Conservation (phyloP, 345 rosid genomes). For the Eucalyptus victrix region DNA sequence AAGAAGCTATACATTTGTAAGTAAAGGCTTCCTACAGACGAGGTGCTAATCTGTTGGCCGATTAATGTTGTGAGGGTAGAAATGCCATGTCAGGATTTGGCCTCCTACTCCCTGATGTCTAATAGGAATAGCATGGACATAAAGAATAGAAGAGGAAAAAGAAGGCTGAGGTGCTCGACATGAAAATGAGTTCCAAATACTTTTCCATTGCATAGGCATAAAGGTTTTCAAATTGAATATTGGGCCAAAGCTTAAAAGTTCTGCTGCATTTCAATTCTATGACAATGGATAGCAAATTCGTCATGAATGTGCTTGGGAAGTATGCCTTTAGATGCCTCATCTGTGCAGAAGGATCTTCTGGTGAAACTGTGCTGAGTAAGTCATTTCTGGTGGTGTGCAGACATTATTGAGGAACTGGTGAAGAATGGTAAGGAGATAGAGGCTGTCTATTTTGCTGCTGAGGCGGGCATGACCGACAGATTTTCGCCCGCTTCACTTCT, state of each 20-base stretch:
- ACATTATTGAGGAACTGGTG: conserved; percentile 32
- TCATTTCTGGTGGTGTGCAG: conserved; percentile 7
- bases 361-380: not conserved
- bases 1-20: not conserved
- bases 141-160: not conserved
- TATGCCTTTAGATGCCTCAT: not conserved
- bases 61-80: not conserved
- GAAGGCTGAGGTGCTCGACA: not conserved
- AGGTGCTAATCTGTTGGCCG: not conserved
- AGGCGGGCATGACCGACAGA: conserved; percentile 31
- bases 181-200: not conserved
- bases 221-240: not conserved
- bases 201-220: not conserved
- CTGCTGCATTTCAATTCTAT: not conserved
- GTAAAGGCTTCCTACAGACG: not conserved
- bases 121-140: not conserved
- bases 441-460: conserved; percentile 48
- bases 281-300: not conserved
- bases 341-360: not conserved
- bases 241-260: not conserved
- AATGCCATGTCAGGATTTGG: not conserved
- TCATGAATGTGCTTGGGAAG: not conserved
- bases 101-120: not conserved
- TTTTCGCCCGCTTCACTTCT: conserved; percentile 35
- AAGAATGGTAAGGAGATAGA: conserved; percentile 45